A percentile compares a stretch with the other conserved stretches of the same genome.
Evolutionary conservation across 2,329 filamentous ascomycete species (phyloP).

Genomic region (Cytospora paraplurivora): DNA sequence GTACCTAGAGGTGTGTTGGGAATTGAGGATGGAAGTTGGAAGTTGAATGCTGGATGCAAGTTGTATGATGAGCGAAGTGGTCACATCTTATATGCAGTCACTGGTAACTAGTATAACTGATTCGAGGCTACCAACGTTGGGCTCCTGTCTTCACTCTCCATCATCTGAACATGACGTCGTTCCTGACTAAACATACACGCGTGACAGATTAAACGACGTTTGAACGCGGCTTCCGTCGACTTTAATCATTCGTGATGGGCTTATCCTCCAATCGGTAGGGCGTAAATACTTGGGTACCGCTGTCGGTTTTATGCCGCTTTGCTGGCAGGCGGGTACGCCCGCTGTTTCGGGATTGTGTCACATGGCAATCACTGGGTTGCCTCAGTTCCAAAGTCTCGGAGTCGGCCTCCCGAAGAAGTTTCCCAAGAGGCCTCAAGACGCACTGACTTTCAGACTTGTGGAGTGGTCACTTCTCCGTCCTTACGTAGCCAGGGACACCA

Average conservation of each 20-base stretch:
- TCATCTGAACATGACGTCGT: slow-evolving; percentile 28
- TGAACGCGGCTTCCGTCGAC: slow-evolving; percentile 13
- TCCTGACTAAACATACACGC: slow-evolving; percentile 20
- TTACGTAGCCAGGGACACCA: not conserved
- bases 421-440: slow-evolving; percentile 8
- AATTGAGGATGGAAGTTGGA: not conserved
- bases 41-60: too few species aligned
- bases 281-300: not conserved
- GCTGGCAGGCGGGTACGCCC: slow-evolving; percentile 1
- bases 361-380: slow-evolving; percentile 16
- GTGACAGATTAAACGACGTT: slow-evolving; percentile 10
- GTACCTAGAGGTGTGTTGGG: not conserved
- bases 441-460: not conserved
- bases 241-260: slow-evolving; percentile 4
- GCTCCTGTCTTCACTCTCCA: slow-evolving; percentile 8
- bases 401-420: not conserved
- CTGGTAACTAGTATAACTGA: not conserved
- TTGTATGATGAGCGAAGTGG: slow-evolving; percentile 11
- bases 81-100: slow-evolving; percentile 25
- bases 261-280: slow-evolving; percentile 12
- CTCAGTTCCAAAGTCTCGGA: slow-evolving; percentile 16
- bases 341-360: slow-evolving; percentile 14
- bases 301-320: not conserved
- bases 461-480: not conserved
- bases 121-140: slow-evolving; percentile 2